Conservation (phyloP, 2,329 filamentous ascomycete genomes). For the Sclerotinia nivalis region DNA sequence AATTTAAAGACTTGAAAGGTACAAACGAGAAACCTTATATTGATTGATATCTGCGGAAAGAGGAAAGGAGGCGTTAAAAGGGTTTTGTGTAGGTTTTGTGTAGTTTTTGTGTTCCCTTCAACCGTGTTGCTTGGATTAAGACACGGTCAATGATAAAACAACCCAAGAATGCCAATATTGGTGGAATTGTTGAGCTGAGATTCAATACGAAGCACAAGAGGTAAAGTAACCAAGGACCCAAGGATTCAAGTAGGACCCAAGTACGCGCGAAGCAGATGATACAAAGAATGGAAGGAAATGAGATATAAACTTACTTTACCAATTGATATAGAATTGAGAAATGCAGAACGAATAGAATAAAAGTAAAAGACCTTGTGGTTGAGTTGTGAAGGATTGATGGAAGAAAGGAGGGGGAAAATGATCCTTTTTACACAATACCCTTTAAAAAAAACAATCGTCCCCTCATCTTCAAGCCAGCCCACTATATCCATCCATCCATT, state of each 20-base stretch:
- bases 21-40: neutral
- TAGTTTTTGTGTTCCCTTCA: neutral
- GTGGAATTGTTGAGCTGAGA: conserved; percentile 6
- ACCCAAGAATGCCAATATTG: conserved; percentile 5
- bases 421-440: neutral
- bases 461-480: conserved; percentile 1
- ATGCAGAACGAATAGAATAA: neutral
- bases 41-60: neutral
- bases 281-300: too few species aligned
- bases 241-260: too few species aligned
- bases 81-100: neutral
- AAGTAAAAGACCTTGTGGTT: neutral
- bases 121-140: neutral
- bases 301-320: neutral
- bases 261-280: neutral
- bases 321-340: neutral
- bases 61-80: neutral
- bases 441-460: neutral
- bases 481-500: neutral
- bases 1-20: neutral
- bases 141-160: conserved; percentile 15
- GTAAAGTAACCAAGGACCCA: neutral
- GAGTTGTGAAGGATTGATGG: neutral
- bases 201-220: neutral
- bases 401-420: neutral